Base-by-base conservation (phyloP, 2,329 filamentous ascomycete genomes). In the Sclerotiophoma versabilis region DNA sequence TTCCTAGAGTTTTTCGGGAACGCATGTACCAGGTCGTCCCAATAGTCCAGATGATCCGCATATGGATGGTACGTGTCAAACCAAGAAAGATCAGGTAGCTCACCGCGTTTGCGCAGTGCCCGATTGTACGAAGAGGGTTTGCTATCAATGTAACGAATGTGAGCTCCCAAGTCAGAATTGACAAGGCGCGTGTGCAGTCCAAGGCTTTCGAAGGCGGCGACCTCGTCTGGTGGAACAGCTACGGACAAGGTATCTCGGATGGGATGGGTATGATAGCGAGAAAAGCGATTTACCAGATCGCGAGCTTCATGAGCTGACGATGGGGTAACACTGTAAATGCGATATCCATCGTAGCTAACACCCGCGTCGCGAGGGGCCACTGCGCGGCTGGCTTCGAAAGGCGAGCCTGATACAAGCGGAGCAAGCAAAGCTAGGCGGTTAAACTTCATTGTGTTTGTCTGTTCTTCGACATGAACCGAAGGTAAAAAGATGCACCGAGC, bases 121-220 rank as follows among this genome's bases (percentile, higher is more conserved):
- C 58, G 58, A 12, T 53, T 58, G 38, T 64, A 67, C 6, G 57
- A 23, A 1, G 33, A 14, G 9, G 44, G n/a, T 26, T 57, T 63
- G 42, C 30, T 47, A 4, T 65, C 58, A 12, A 57, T 62, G 5
- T 54, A 45, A 5, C 67, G 65, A 56, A 81, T 81, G 9, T 76
- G 74, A 8, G 64, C 64, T 20, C 78, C 79, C 22, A 81, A 66
- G 58, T 82, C 72, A 12, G 74, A 69, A 54, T 81, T 77, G 69
- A 81, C 75, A 11, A 77, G 60, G 33, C 73, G 68, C 5, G 61
- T 61, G n/a, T 72, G 65, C 36, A 79, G 63, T 3, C 67, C 70
- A 8, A 76, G 61, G 8, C 66, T 62, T 42, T 77, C 56, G 51
- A 81, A 80, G 3, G 68, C 65, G 0, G 62, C 52, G 10, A 79